Percentiles rank a stretch among this genome's conserved stretches.
Evolutionary conservation across 2,329 filamentous ascomycete genomes (phyloP).

Genomic region (Cercospora brassicicola): DNA sequence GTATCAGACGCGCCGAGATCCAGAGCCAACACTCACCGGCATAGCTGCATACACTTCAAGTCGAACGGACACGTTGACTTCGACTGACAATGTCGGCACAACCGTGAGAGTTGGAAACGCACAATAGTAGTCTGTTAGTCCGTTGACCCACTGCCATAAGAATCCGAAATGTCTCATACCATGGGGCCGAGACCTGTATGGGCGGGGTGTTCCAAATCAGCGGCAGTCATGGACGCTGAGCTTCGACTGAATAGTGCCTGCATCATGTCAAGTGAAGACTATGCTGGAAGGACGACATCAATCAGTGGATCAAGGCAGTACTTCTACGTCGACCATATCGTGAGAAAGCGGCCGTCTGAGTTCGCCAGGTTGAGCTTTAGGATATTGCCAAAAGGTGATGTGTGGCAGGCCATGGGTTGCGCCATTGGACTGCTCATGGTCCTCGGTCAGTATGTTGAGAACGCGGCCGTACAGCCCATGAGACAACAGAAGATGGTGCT

Average conservation of each 20-base stretch:
- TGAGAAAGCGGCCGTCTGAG: not conserved
- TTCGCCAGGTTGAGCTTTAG: not conserved
- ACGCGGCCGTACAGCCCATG: not conserved
- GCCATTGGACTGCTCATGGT: not conserved
- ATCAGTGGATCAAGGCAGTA: not conserved
- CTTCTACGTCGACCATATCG: not conserved
- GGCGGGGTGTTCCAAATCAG: too few relatives aligned
- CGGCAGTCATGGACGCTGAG: too few relatives aligned
- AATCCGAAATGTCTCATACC: too few relatives aligned
- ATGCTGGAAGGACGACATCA: not conserved
- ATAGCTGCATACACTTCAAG: not conserved
- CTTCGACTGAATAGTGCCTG: not conserved
- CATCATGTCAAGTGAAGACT: not conserved
- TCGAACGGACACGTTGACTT: not conserved
- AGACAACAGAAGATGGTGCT: not conserved
- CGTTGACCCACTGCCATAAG: too few relatives aligned
- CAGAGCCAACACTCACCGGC: not conserved
- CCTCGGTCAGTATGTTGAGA: not conserved
- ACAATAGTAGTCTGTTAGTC: too few relatives aligned
- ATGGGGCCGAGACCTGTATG: too few relatives aligned
- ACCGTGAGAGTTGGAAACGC: too few relatives aligned
- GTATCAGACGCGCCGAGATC: not conserved
- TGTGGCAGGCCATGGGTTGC: not conserved
- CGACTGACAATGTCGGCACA: too few relatives aligned
- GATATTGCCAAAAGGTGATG: not conserved